phyloP scores from a whole-genome alignment of 345 rosid genomes.

The Moricandia arvensis region DNA sequence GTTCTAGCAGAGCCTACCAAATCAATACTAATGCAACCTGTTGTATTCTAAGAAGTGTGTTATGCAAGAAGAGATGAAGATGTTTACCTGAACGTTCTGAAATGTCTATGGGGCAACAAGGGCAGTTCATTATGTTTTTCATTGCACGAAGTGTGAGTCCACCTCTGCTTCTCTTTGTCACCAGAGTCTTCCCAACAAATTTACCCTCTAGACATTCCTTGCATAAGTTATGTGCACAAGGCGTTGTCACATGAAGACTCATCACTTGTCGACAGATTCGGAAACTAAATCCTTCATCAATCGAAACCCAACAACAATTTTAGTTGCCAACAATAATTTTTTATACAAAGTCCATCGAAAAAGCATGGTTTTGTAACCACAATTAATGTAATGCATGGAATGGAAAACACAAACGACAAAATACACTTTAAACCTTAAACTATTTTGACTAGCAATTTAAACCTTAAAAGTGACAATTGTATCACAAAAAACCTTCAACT shows the following conservation, averaged over 20 bases:
- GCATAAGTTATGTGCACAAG: conserved; percentile 50
- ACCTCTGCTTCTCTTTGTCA: conserved; percentile 1
- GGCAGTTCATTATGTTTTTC: conserved; percentile 8
- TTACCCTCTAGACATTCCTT: background rate
- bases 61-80: background rate
- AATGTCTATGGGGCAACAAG: conserved; percentile 51
- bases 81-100: conserved; percentile 48
- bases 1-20: background rate
- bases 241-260: conserved; percentile 59
- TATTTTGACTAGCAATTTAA: too few relatives aligned
- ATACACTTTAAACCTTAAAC: too few relatives aligned
- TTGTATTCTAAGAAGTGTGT: background rate
- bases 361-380: background rate
- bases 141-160: background rate
- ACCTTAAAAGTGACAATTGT: too few relatives aligned
- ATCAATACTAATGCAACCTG: background rate
- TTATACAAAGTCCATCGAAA: too few relatives aligned
- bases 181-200: background rate
- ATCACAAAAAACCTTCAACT: too few relatives aligned
- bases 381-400: background rate
- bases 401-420: background rate
- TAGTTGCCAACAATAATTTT: background rate
- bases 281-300: conserved; percentile 1
- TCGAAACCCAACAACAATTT: background rate
- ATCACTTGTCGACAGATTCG: conserved; percentile 53